These are phyloP conservation scores for Paxillus rubicundulus DNA, from an alignment of 768 basidiomycete genomes.

Conservation along the genomic window DNA sequence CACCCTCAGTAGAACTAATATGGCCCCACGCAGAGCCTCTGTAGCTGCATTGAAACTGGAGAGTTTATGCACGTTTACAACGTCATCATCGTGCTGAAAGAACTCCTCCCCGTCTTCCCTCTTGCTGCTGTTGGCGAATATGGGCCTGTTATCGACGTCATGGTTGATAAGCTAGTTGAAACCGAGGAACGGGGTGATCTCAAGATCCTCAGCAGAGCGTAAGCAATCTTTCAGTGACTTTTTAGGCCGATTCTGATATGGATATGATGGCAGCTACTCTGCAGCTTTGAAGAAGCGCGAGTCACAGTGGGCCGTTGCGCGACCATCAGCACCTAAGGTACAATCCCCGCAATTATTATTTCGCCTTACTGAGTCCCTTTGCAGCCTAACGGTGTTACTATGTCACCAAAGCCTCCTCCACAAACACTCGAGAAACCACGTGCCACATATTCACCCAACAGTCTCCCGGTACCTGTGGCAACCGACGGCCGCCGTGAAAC, in stretches of 20 bases:
- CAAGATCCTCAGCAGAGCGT: slow-evolving; percentile 78
- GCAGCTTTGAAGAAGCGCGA: slow-evolving; percentile 77
- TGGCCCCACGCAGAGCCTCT: slow-evolving; percentile 55
- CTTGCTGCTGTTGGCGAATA: slow-evolving; percentile 54
- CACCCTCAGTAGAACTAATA: neutral
- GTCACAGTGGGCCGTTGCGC: slow-evolving; percentile 45
- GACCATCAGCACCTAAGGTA: slow-evolving; percentile 35
- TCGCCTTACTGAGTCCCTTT: neutral
- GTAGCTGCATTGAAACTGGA: slow-evolving; percentile 76
- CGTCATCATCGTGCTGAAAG: slow-evolving; percentile 89
- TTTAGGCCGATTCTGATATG: slow-evolving; percentile 5
- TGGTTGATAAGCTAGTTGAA: slow-evolving; percentile 66
- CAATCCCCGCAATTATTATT: neutral
- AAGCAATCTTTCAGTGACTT: slow-evolving; percentile 28
- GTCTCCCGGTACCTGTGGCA: slow-evolving; percentile 31
- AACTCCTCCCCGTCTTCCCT: slow-evolving; percentile 88
- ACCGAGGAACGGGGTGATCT: slow-evolving; percentile 82
- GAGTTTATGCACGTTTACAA: slow-evolving; percentile 99
- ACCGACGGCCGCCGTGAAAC: slow-evolving; percentile 39
- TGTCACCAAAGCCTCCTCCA: slow-evolving; percentile 32
- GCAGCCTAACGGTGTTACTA: slow-evolving; percentile 26
- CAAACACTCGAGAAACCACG: slow-evolving; percentile 35
- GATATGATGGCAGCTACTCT: slow-evolving; percentile 49
- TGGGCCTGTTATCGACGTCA: slow-evolving; percentile 53
- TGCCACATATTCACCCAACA: slow-evolving; percentile 37